A percentile compares a stretch with the other conserved stretches of the same genome.
Conservation (phyloP, 1,284 basidiomycete genomes). For the Ceratorhiza oryzae-sativae region DNA sequence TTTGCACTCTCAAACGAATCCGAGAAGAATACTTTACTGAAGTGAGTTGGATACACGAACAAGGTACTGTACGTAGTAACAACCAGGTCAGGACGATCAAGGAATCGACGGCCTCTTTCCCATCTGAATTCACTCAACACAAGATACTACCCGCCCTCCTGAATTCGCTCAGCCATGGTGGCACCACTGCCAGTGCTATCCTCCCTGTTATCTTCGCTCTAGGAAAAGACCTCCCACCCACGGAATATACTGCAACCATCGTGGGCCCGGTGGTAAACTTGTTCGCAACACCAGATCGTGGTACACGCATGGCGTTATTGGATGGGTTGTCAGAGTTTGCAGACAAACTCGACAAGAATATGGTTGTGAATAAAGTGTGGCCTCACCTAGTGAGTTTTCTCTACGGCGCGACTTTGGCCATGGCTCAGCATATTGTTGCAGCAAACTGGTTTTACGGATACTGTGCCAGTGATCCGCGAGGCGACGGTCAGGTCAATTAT, state of each 20-base stretch:
- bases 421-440: slow-evolving; percentile 48
- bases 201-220: slow-evolving; percentile 84
- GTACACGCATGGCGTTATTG: slow-evolving; percentile 91
- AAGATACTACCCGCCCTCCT: slow-evolving; percentile 88
- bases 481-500: slow-evolving; percentile 91
- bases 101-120: slow-evolving; percentile 81
- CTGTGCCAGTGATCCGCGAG: slow-evolving; percentile 91
- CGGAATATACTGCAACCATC: slow-evolving; percentile 75
- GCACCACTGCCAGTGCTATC: slow-evolving; percentile 79
- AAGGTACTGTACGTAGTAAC: not conserved
- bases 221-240: slow-evolving; percentile 72
- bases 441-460: slow-evolving; percentile 96
- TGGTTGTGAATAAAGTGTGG: slow-evolving; percentile 89
- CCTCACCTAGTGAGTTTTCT: slow-evolving; percentile 76
- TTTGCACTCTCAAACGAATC: slow-evolving; percentile 85
- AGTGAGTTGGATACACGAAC: slow-evolving; percentile 54
- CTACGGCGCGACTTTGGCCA: not conserved
- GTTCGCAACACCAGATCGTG: slow-evolving; percentile 87
- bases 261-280: slow-evolving; percentile 83
- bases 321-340: slow-evolving; percentile 86
- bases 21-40: slow-evolving; percentile 79
- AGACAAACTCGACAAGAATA: slow-evolving; percentile 86
- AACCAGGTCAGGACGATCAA: slow-evolving; percentile 68
- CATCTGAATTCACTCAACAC: slow-evolving; percentile 85
- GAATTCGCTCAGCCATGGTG: slow-evolving; percentile 83